These are phyloP conservation scores for Phytopythium sindhum DNA, from an alignment of 352 stramenopile species.

Conservation along the genomic window DNA sequence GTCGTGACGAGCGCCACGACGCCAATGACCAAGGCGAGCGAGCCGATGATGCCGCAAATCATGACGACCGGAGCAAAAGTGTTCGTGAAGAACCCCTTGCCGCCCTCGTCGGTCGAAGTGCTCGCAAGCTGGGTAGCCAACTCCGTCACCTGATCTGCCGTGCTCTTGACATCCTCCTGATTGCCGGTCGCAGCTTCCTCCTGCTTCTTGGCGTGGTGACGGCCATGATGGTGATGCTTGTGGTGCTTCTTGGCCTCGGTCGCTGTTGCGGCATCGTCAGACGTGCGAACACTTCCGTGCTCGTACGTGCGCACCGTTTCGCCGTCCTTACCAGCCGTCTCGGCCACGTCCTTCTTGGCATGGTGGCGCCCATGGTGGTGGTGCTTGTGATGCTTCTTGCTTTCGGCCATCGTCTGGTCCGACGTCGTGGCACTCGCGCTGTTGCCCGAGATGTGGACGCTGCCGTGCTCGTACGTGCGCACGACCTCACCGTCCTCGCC, in stretches of 20 bases:
- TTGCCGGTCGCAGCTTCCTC: slow-evolving; percentile 4
- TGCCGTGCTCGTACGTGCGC: slow-evolving; percentile 32
- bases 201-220: slow-evolving; percentile 8
- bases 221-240: slow-evolving; percentile 10
- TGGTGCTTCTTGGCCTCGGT: slow-evolving; percentile 21
- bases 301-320: slow-evolving; percentile 31
- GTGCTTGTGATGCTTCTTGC: slow-evolving; percentile 17
- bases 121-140: slow-evolving; percentile 56
- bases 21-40: slow-evolving; percentile 59
- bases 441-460: slow-evolving; percentile 24
- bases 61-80: slow-evolving; percentile 47
- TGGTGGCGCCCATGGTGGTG: slow-evolving; percentile 10
- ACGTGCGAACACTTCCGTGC: slow-evolving; percentile 31
- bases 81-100: slow-evolving; percentile 33
- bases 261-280: slow-evolving; percentile 9
- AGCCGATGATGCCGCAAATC: slow-evolving; percentile 63
- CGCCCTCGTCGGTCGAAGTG: slow-evolving; percentile 20
- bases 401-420: slow-evolving; percentile 3
- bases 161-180: slow-evolving; percentile 23
- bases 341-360: slow-evolving; percentile 8
- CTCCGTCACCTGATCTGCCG: slow-evolving; percentile 35
- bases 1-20: slow-evolving; percentile 49
- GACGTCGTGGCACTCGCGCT: slow-evolving; percentile 13
- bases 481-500: slow-evolving; percentile 22
- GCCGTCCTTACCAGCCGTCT: slow-evolving; percentile 15